Base-by-base conservation (phyloP, 345 rosid species). In the Anastatica hierochuntica region DNA sequence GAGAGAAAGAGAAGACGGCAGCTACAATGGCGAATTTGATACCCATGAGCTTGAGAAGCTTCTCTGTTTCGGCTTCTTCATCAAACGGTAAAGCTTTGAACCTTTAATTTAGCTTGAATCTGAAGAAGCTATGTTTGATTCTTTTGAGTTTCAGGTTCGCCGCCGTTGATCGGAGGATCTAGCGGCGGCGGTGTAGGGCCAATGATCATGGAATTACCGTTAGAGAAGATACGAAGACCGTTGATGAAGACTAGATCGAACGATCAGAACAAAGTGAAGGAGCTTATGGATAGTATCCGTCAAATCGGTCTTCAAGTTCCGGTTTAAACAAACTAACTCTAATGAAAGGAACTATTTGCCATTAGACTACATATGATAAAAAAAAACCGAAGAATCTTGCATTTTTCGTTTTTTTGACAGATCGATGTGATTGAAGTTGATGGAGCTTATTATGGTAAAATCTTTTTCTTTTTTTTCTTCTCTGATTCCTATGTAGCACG, bases 361-460 rank as follows among this genome's bases (percentile, higher is more conserved):
- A n/a, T n/a, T n/a, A n/a, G n/a, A n/a, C n/a, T n/a, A n/a, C n/a
- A n/a, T n/a, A n/a, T n/a, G 6, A 24, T 24, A 24, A 24, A 24
- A 24, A 24, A 24, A 24, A 24, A 3, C 6, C 6, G 27, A 24
- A 24, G 27, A 24, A 24, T 24, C 6, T 7, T 24, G 6, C n/a
- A 24, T 24, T 24, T 4, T 24, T 6, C 8, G 10, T 6, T 29
- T 53, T 16, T 27, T 26, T 59, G 60, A 78, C 92, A 90, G 95
- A 87, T 90, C 58, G 98, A 90, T 65, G 98, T 90, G 58, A 84
- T 90, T 37, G 95, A 90, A 62, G 96, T 90, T 31, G 96, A 90
- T 47, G 98, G 95, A 65, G 77, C 56, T 35, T 87, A 87, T 73
- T 84, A 84, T 29, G 95, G 96, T 87, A n/a, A n/a, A n/a, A n/a